Conservation (phyloP, 139 green algal genomes). For the Asterochloris sp. region DNA sequence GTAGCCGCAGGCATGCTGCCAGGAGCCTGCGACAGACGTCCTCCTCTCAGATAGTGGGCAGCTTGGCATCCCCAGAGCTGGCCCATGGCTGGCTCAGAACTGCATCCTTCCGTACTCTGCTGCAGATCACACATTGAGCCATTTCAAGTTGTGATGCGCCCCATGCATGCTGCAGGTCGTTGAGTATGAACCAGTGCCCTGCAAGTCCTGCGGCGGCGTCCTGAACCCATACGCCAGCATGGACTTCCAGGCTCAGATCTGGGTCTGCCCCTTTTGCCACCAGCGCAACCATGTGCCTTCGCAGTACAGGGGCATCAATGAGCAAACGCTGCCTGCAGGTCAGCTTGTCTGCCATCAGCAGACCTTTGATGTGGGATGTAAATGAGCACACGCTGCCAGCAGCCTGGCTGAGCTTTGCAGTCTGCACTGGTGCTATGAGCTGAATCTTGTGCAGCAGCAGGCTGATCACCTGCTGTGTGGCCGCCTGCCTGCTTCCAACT, state of each 20-base stretch:
- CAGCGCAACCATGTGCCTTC: constrained; percentile 94
- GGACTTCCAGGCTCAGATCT: constrained; percentile 89
- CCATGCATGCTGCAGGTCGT: constrained; percentile 63
- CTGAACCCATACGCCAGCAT: constrained; percentile 93
- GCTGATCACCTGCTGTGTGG: not conserved
- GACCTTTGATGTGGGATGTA: not conserved
- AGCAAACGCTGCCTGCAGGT: constrained; percentile 29
- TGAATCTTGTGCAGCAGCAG: not conserved
- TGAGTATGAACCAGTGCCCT: constrained; percentile 92
- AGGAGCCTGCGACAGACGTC: not conserved
- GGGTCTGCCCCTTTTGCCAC: constrained; percentile 96
- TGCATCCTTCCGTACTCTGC: not conserved
- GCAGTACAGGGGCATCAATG: constrained; percentile 88
- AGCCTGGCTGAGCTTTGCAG: not conserved
- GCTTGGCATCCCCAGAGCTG: not conserved
- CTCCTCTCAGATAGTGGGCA: not conserved
- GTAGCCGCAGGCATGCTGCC: not conserved
- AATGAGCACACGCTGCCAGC: not conserved
- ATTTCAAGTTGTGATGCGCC: not conserved
- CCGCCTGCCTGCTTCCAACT: no score
- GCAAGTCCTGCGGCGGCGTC: constrained; percentile 86
- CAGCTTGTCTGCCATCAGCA: not conserved
- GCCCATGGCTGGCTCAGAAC: not conserved
- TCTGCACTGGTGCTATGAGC: not conserved
- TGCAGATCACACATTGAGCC: not conserved